Base-by-base conservation (phyloP, 2,329 filamentous ascomycete genomes). In the Chrysoporthe austroafricana region DNA sequence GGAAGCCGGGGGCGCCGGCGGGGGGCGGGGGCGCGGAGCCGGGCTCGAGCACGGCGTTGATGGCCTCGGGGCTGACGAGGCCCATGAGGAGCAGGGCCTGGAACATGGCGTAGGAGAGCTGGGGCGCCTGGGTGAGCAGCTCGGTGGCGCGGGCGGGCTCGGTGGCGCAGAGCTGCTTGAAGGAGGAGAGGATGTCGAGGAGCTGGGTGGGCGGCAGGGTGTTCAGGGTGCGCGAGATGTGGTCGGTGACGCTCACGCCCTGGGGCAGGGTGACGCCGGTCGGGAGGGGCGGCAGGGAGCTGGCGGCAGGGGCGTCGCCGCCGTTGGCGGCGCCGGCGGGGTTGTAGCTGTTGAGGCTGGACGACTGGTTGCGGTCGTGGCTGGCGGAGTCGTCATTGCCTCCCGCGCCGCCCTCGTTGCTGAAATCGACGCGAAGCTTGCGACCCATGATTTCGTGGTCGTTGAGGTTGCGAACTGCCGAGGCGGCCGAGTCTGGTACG, bases 371-470 rank as follows among this genome's bases (percentile, higher is more conserved):
- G 54, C 42, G 67, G 42, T 70, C 46, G 67, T 73, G 46, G 26
- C 43, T 48, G 66, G 43, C 61, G 13, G 62, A 67, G 62, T 68
- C 66, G 43, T 64, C 61, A 42, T 62, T 64, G 46, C 50, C 44
- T 44, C 75, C 72, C n/a, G 79, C 79, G 70, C 85, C 88, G 72
- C 93, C 93, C 77, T 97, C 95, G 78, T 97, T 97, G 68, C 93
- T 96, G 80, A 96, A 99, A 79, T 98, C 96, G 66, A 99, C 96
- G 69, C 94, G 89, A 71, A 99, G 86, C 79, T 97, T 97, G 74
- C 96, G 89, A 66, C 94, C 94, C 90, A 97, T 96, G 76, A 97
- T 90, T 78, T 98, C 95, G 80, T 93, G 90, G 78, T 97, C 94
- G 81, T 98, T 97, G 63, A 98, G 83, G 77, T 99, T 98, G 73